A percentile compares a stretch with the other conserved stretches of the same genome.
phyloP scores from a whole-genome alignment of 2,329 filamentous ascomycete genomes.

The Colletotrichum navitas region DNA sequence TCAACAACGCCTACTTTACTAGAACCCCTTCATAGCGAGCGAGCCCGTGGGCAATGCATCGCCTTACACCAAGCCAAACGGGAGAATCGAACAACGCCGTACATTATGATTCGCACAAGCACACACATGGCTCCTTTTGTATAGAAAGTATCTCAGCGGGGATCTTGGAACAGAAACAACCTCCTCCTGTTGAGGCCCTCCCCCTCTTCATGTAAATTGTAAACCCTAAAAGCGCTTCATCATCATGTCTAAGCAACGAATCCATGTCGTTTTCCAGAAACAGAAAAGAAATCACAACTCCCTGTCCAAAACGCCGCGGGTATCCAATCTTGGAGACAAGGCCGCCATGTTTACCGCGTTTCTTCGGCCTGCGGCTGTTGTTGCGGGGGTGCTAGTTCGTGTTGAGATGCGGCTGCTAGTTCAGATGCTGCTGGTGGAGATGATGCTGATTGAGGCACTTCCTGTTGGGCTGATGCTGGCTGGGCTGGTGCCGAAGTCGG shows the following conservation, averaged over 20 bases:
- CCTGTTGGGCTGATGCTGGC: neutral
- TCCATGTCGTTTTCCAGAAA: slow-evolving; percentile 6
- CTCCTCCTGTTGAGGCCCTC: slow-evolving; percentile 8
- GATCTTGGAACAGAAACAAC: slow-evolving; percentile 8
- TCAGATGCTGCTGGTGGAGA: slow-evolving; percentile 2
- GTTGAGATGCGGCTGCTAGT: slow-evolving; percentile 8
- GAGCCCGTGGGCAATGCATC: slow-evolving; percentile 40
- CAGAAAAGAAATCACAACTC: neutral
- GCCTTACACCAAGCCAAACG: slow-evolving; percentile 37
- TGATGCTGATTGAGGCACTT: neutral
- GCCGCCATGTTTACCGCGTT: slow-evolving; percentile 14
- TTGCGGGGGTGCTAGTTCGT: slow-evolving; percentile 13
- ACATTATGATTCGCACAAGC: slow-evolving; percentile 40
- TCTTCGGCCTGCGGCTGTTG: slow-evolving; percentile 18
- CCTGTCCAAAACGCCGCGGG: slow-evolving; percentile 7
- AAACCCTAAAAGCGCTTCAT: slow-evolving; percentile 10
- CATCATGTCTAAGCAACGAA: slow-evolving; percentile 18
- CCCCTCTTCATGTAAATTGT: slow-evolving; percentile 3
- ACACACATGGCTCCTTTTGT: slow-evolving; percentile 28
- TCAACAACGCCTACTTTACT: slow-evolving; percentile 34
- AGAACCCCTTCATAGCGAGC: slow-evolving; percentile 36
- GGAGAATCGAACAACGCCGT: slow-evolving; percentile 42
- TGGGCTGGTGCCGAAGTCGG: slow-evolving; percentile 10
- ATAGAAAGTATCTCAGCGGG: slow-evolving; percentile 9
- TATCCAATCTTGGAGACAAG: slow-evolving; percentile 18